Evolutionary conservation across 495 filamentous ascomycete genomes (phyloP).

Genomic region (Penicillium tannophilum): DNA sequence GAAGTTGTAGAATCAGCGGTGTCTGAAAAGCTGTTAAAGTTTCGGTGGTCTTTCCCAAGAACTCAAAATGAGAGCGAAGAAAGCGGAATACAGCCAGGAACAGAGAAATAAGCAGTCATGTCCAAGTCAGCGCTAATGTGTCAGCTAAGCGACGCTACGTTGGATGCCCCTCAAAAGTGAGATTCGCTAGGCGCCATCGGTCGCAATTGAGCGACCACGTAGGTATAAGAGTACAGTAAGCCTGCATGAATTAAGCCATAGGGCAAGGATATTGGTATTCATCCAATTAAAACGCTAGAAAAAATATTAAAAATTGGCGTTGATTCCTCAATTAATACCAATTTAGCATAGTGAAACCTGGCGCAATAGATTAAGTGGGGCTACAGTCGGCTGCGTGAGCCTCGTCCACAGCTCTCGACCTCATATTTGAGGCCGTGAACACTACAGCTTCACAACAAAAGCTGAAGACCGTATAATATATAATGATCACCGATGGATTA

Average conservation of each 20-base stretch:
- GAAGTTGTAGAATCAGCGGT: too few relatives aligned
- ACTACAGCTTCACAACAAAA: not conserved
- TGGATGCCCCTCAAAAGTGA: not conserved
- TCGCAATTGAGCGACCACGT: not conserved
- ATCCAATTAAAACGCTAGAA: too few relatives aligned
- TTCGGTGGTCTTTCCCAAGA: too few relatives aligned
- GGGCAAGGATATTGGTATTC: not conserved
- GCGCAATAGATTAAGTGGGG: not conserved
- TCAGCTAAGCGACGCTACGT: not conserved
- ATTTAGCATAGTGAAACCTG: not conserved
- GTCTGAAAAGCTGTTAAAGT: too few relatives aligned
- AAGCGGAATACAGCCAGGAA: too few relatives aligned
- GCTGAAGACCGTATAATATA: not conserved
- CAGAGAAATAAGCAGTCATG: not conserved
- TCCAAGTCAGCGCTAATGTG: not conserved
- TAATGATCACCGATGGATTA: not conserved
- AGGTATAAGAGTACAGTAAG: not conserved
- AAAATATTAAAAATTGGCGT: too few relatives aligned
- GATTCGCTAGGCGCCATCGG: not conserved
- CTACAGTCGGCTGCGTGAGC: not conserved
- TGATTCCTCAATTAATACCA: not conserved
- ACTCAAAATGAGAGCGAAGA: too few relatives aligned
- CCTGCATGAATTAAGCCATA: not conserved
- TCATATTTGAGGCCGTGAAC: not conserved
- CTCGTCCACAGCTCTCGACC: not conserved